These are phyloP conservation scores for Gossypium lobatum DNA, from an alignment of 441 rosid genomes.

Conservation along the genomic window DNA sequence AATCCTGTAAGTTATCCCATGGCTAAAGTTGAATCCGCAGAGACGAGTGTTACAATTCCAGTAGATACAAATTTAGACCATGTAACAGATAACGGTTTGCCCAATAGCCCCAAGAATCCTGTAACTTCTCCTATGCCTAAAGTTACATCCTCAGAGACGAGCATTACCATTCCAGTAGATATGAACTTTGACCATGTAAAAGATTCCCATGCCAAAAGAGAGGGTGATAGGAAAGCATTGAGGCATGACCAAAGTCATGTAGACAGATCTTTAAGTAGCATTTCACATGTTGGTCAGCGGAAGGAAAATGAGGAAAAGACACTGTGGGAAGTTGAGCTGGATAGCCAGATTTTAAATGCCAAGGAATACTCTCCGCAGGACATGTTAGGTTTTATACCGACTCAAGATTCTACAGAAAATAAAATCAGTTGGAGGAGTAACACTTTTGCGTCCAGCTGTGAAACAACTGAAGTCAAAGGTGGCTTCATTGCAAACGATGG, in stretches of 20 bases:
- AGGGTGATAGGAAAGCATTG: constrained; percentile 19
- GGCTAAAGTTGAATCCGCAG: not conserved
- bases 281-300: constrained; percentile 11
- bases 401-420: constrained; percentile 36
- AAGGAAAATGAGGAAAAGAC: constrained; percentile 23
- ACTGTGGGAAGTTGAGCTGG: constrained; percentile 27
- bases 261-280: constrained; percentile 23
- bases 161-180: not conserved
- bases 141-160: not conserved
- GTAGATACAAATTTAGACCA: not conserved
- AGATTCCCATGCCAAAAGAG: constrained; percentile 9
- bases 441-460: constrained; percentile 39
- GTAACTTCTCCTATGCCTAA: not conserved
- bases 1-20: not conserved
- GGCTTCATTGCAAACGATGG: constrained; percentile 28
- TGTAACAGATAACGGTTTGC: not conserved
- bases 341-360: constrained; percentile 15
- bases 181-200: not conserved
- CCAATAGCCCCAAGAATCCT: not conserved
- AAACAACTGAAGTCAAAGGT: constrained; percentile 41
- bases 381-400: constrained; percentile 23
- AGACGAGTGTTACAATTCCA: not conserved
- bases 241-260: constrained; percentile 18
- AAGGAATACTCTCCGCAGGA: constrained; percentile 33
- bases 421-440: constrained; percentile 47